Base-by-base conservation (phyloP, 176 grass and related monocot genomes). In the Phoenix dactylifera region DNA sequence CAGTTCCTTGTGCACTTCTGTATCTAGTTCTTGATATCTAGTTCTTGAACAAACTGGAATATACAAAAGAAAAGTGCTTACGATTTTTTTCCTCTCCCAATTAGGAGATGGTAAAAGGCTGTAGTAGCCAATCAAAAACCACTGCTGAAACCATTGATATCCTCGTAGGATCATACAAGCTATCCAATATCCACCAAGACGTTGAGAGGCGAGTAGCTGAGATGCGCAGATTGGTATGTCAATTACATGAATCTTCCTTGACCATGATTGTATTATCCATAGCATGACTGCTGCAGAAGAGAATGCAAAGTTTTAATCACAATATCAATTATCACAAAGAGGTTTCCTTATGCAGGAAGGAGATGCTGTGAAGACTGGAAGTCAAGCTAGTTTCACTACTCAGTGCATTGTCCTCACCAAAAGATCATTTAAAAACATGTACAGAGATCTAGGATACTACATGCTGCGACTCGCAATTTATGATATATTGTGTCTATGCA, bases 381-480 rank as follows among this genome's bases (percentile, higher is more conserved):
- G 60, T 17, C 82, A 69, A 51, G 77, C 72, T 19, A 52, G 77
- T 25, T 85, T 76, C 18, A 6, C 7, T 6, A 68, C 67, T 18
- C 79, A 69, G 62, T 62, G 80, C 51, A 18, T 76, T 51, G 67
- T 68, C 49, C 82, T 85, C 29, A 80, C 80, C 6, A 79, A 62
- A 52, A 73, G 85, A 73, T 88, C 85, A 6, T 49, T 70, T 15
- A 15, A 73, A 9, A 83, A 83, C 51, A 88, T 88, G 80, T 67
- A 76, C 29, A 69, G 76, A 69, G 85, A 88, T 16, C 16, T 32
- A 26, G 85, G 80, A 17, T 88, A 88, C 51, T 83, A 88, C 35
- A 83, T 80, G 85, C 58, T 88, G 26, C 69, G 85, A 4, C 73
- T 88, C 66, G 68, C 26, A 16, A 79, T 88, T 10, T 70, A 77